Percentiles rank a stretch among this genome's conserved stretches.
phyloP scores from a whole-genome alignment of 2,329 filamentous ascomycete genomes.

The Zymoseptoria brevis region DNA sequence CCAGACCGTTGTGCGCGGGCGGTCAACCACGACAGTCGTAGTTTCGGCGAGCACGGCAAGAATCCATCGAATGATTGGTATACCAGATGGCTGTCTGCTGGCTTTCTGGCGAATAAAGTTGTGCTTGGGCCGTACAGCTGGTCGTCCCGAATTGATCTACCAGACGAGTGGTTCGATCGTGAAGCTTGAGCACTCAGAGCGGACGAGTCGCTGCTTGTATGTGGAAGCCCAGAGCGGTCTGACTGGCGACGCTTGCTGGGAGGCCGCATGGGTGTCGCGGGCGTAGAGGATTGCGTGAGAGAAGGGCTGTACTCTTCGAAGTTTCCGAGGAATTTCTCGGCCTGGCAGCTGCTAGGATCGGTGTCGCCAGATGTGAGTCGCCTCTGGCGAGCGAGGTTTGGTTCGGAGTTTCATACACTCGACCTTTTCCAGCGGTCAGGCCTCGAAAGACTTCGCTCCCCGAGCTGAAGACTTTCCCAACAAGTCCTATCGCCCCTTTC shows the following conservation, averaged over 20 bases:
- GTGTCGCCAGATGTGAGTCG: conserved; percentile 32
- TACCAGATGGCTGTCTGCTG: no score
- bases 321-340: conserved; percentile 39
- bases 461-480: conserved; percentile 78
- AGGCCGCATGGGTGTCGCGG: conserved; percentile 12
- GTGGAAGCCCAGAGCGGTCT: no score
- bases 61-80: no score
- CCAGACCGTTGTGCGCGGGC: no score
- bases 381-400: conserved; percentile 11
- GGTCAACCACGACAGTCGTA: no score
- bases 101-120: no score
- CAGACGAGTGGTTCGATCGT: no score
- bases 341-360: conserved; percentile 49
- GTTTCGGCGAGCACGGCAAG: no score
- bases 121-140: no score
- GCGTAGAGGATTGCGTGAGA: conserved; percentile 29
- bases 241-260: conserved; percentile 37
- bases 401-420: conserved; percentile 53
- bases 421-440: conserved; percentile 78
- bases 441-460: conserved; percentile 69
- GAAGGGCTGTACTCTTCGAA: conserved; percentile 38
- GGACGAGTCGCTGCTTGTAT: no score
- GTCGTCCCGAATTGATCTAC: no score
- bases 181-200: no score
- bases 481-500: conserved; percentile 53